phyloP scores from a whole-genome alignment of 1,284 basidiomycete species.

The Sporisorium graminicola region DNA sequence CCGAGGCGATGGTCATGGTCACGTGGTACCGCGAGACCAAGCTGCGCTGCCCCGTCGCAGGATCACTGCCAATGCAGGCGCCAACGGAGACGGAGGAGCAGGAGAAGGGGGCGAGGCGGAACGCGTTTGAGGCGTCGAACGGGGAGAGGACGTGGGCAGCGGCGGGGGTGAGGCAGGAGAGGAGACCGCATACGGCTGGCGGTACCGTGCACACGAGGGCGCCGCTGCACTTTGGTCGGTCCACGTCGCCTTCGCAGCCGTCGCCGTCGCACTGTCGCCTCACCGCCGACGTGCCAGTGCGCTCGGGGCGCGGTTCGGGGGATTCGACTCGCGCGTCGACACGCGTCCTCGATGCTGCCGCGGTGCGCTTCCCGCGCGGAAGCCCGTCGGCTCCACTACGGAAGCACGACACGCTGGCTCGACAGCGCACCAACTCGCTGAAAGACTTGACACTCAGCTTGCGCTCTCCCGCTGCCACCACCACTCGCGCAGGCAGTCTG shows the following conservation, averaged over 20 bases:
- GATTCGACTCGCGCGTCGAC: too few relatives aligned
- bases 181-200: too few relatives aligned
- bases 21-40: slow-evolving; percentile 22
- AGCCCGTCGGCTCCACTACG: neutral
- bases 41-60: neutral
- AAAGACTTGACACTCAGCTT: neutral
- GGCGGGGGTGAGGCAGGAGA: too few relatives aligned
- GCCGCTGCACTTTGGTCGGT: neutral
- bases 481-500: neutral
- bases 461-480: neutral
- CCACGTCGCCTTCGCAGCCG: neutral
- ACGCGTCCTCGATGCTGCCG: neutral
- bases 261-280: neutral
- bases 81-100: neutral
- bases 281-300: too few relatives aligned
- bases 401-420: too few relatives aligned
- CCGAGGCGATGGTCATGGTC: slow-evolving; percentile 20
- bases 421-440: neutral
- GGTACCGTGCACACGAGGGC: neutral
- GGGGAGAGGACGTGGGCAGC: too few relatives aligned
- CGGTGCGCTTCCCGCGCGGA: neutral
- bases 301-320: too few relatives aligned
- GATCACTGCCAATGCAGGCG: too few relatives aligned
- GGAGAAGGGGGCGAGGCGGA: neutral
- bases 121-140: neutral